Base-by-base conservation (phyloP, 2,329 filamentous ascomycete genomes). In the Penicillium sp. region DNA sequence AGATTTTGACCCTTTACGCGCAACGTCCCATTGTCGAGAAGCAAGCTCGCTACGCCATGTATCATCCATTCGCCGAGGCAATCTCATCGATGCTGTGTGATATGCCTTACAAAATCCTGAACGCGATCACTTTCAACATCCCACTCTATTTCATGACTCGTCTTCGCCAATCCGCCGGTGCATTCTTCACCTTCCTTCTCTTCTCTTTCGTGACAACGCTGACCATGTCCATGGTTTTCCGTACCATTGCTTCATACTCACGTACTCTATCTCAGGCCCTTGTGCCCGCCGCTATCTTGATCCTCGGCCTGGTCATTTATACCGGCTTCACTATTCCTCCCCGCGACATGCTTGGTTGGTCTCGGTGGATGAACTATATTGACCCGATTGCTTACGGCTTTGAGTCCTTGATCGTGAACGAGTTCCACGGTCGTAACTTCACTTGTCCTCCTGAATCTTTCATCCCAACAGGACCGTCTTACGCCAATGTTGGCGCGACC, bases 121-220 rank as follows among this genome's bases (percentile, higher is more conserved):
- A 92, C 64, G 75, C 84, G 1, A 80, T 94, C 58, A 74, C 84
- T 6, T 95, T 95, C 79, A 94, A 96, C 70, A 51, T 91, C 36
- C 80, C 84, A 1, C 74, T 96, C 7, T 96, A 96, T 75, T 96
- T 96, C 73, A 87, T 96, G 84, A 88, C 89, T 1, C 89, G 92
- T 59, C 77, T 96, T 32, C 83, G 88, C 54, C 81, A 90, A 53
- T 85, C 87, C 58, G 78, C 88, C 0, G 87, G 86, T 2, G 76
- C 85, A 1, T 96, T 93, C 79, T 96, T 96, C 80, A 89, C 91
- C 76, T 95, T 90, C 81, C 72, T 91, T 47, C 77, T 96, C 47
- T 82, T 92, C 68, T 87, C 85, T 4, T 90, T 93, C 74, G 70
- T 82, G 56, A 85, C 85, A 1, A 89, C 89, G 1, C 61, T 96